These are phyloP conservation scores for Bruguiera sexangula DNA, from an alignment of 345 rosid species.

Conservation along the genomic window DNA sequence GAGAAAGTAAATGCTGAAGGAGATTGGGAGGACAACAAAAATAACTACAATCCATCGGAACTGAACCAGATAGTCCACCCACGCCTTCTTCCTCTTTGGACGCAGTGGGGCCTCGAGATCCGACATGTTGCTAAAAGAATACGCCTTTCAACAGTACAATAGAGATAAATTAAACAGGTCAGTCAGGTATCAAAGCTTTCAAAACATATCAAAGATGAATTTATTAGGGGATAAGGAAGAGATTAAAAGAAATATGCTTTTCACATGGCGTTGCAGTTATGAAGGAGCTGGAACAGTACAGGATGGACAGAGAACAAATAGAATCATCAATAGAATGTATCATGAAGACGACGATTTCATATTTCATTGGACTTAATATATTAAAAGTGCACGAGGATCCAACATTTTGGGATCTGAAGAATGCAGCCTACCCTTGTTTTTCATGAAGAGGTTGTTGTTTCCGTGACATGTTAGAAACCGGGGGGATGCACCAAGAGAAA, in stretches of 20 bases:
- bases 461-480: too few species aligned
- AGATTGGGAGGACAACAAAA: constrained; percentile 89
- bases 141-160: constrained; percentile 29
- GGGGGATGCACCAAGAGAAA: too few species aligned
- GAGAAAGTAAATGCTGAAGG: constrained; percentile 71
- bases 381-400: too few species aligned
- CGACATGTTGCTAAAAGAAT: constrained; percentile 45
- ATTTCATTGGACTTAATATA: too few species aligned
- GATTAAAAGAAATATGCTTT: too few species aligned
- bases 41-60: constrained; percentile 93
- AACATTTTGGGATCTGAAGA: too few species aligned
- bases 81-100: constrained; percentile 81
- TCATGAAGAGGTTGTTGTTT: too few species aligned
- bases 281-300: neutral
- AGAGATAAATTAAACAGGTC: neutral
- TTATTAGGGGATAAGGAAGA: neutral
- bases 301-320: neutral
- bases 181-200: neutral
- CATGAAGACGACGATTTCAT: too few species aligned
- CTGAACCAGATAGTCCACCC: constrained; percentile 80
- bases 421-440: too few species aligned
- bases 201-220: neutral
- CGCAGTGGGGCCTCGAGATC: constrained; percentile 79
- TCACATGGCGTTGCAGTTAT: neutral
- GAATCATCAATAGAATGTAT: too few species aligned